Percentiles rank a stretch among this genome's conserved stretches.
These are phyloP conservation scores for Withania somnifera DNA, from an alignment of 305 asterid genomes.

Conservation along the genomic window DNA sequence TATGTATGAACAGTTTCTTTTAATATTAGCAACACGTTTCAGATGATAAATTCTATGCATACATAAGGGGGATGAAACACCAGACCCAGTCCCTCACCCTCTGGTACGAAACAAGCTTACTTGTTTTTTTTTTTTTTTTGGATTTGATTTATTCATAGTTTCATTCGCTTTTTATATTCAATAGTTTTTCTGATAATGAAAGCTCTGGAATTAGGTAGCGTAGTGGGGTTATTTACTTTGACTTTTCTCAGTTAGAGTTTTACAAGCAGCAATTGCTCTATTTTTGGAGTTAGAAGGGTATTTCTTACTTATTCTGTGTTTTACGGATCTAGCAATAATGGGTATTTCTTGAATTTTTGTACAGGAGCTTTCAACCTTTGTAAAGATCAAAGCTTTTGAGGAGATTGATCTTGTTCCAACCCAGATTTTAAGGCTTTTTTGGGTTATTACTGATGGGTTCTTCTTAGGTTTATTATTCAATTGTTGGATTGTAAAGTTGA, in stretches of 20 bases:
- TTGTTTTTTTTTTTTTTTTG: not conserved
- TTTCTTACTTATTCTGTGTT: conserved; percentile 1
- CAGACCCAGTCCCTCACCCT: not conserved
- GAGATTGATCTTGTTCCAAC: not conserved
- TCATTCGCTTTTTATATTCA: not conserved
- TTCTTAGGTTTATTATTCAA: not conserved
- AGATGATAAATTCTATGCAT: conserved; percentile 2
- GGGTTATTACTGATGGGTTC: not conserved
- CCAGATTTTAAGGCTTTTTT: not conserved
- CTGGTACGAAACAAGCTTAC: conserved; percentile 26
- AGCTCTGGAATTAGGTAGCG: conserved; percentile 11
- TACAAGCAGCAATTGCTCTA: not conserved
- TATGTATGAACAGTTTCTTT: not conserved
- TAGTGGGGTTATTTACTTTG: conserved; percentile 20
- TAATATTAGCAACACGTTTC: not conserved
- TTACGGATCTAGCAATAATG: conserved; percentile 46
- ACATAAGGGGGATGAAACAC: not conserved
- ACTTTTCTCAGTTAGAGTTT: conserved; percentile 2
- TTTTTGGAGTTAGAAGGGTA: not conserved
- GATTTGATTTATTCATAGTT: not conserved
- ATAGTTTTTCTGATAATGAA: not conserved
- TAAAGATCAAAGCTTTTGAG: conserved; percentile 7
- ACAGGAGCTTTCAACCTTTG: conserved; percentile 14
- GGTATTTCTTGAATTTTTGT: conserved; percentile 24
- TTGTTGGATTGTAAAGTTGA: not conserved